Percentiles rank a stretch among this genome's conserved stretches.
phyloP scores from a whole-genome alignment of 371 early-diverging fungal genomes.

The Zancudomyces culisetae region DNA sequence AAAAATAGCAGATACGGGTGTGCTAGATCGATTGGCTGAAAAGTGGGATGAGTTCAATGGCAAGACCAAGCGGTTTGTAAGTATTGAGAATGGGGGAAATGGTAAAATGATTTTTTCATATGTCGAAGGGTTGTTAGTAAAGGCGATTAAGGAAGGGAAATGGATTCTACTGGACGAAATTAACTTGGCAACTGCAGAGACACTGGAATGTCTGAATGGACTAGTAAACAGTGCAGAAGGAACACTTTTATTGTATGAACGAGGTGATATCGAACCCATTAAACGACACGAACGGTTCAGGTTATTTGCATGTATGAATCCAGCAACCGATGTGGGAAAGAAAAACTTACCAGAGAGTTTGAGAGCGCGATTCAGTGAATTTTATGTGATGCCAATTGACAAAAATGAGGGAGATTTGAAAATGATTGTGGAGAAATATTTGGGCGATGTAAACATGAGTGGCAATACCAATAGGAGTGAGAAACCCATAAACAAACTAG shows the following conservation, averaged over 20 bases:
- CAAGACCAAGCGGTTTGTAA: constrained; percentile 8
- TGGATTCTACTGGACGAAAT: constrained; percentile 99
- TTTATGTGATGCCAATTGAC: constrained; percentile 87
- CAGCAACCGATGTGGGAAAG: constrained; percentile 97
- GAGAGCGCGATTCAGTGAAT: constrained; percentile 81
- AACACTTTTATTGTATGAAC: constrained; percentile 68
- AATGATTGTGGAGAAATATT: constrained; percentile 57
- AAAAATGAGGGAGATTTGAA: constrained; percentile 57
- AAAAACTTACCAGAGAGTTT: constrained; percentile 85
- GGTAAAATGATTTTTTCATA: constrained; percentile 74
- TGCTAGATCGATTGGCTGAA: background rate
- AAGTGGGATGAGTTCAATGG: constrained; percentile 12
- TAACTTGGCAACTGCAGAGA: constrained; percentile 91
- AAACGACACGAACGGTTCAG: constrained; percentile 88
- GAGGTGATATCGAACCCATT: constrained; percentile 75
- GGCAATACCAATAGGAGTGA: background rate
- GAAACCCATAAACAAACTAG: too few relatives aligned
- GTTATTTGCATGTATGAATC: constrained; percentile 99
- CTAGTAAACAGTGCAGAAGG: constrained; percentile 68
- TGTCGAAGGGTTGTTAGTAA: constrained; percentile 81
- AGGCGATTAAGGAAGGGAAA: constrained; percentile 79
- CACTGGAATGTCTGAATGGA: constrained; percentile 76
- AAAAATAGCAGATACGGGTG: constrained; percentile 4
- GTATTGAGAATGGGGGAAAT: constrained; percentile 33
- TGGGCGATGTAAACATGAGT: constrained; percentile 19